Base-by-base conservation (phyloP, 495 filamentous ascomycete species). In the Trichoderma reesei region DNA sequence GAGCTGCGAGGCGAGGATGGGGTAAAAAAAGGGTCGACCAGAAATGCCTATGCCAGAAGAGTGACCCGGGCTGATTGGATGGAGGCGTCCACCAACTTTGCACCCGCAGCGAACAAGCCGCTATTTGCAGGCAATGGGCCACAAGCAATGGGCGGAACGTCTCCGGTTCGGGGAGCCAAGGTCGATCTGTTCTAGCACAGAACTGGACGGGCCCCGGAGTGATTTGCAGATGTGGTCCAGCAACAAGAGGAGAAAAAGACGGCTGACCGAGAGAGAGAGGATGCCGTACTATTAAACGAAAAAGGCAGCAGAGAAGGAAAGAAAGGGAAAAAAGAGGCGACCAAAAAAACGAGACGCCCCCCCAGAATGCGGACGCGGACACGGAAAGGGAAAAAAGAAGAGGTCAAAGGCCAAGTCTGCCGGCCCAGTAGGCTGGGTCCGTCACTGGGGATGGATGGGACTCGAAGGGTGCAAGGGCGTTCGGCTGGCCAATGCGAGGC, bases 341-440 rank as follows among this genome's bases (percentile, higher is more conserved):
- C 13, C 51, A 31, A 56, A 33, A 8, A 8, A 56, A 56, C 3
- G 5, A 56, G 51, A 56, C 51, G 51, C 51, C 51, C 51, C 51
- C 51, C 3, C 44, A 48, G 44, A 48, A 48, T 18, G 16, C n/a
- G 16, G 44, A 3, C 44, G n/a, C 44, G 44, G 44, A 48, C 44
- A 18, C 16, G n/a, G n/a, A n/a, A n/a, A n/a, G n/a, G 44, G n/a
- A 48, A 8, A 18, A 26, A 16, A 26, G 20, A 56, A 9, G 11
- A 13, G 5, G 7, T 10, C 16, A 26, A 56, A 14, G 37, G 37
- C 10, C 10, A 5, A 10, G 37, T 10, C 20, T 33, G 26, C 20
- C 31, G 51, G 51, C 51, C 51, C 51, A 56, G 51, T 56, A 56
- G 51, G 51, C 51, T 34, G 51, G 51, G 26, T 56, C 51, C 51